Conservation (phyloP, 257 asterid genomes). For the Gentiana macrophylla region DNA sequence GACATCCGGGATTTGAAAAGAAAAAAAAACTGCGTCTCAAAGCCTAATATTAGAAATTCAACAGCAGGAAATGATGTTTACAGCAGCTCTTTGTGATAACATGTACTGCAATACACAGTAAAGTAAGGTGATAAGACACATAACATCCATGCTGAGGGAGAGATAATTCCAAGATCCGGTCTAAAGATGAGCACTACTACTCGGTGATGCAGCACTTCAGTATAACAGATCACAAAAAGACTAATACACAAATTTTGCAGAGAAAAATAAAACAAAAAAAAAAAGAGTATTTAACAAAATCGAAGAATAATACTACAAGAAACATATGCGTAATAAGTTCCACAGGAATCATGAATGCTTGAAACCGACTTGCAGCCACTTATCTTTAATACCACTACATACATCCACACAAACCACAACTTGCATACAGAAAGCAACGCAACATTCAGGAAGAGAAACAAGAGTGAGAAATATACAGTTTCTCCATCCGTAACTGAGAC, state of each 20-base stretch:
- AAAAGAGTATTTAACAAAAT: background rate
- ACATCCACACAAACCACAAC: background rate
- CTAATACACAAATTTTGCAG: no score
- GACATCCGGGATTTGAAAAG: no score
- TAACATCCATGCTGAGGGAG: no score
- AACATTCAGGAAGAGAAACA: background rate
- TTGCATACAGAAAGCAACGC: background rate
- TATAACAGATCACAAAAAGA: no score
- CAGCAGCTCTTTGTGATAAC: background rate
- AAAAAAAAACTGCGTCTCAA: background rate
- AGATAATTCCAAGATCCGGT: no score
- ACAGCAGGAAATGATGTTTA: background rate
- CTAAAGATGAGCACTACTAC: no score
- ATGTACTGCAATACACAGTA: background rate
- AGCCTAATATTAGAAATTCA: background rate
- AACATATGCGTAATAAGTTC: background rate
- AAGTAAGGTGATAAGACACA: no score
- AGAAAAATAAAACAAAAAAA: no score
- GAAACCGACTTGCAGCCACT: background rate
- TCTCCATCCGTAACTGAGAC: constrained; percentile 96
- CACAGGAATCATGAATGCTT: no score
- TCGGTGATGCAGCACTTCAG: no score
- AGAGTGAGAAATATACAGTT: constrained; percentile 44
- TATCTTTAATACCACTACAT: background rate
- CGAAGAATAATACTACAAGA: background rate